A percentile compares a stretch with the other conserved stretches of the same genome.
These are phyloP conservation scores for Nemania sp. DNA, from an alignment of 2,329 filamentous ascomycete genomes.

Conservation along the genomic window DNA sequence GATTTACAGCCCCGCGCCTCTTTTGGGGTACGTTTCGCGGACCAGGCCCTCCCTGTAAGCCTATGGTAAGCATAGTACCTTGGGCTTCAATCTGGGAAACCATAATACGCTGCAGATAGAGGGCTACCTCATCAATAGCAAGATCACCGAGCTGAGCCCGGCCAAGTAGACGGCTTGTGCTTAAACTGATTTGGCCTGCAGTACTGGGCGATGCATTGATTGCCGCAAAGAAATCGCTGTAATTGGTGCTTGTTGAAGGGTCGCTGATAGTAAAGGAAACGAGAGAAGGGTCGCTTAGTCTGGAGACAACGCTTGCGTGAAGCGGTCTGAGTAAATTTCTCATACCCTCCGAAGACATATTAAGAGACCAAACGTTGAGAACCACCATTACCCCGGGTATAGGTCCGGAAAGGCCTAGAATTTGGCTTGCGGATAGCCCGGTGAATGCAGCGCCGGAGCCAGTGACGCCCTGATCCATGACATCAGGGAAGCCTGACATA, in stretches of 20 bases:
- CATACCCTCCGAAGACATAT: neutral
- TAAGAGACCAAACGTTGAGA: constrained; percentile 1
- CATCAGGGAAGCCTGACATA: constrained; percentile 6
- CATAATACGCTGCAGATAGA: constrained; percentile 7
- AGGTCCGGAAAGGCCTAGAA: neutral
- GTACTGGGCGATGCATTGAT: constrained; percentile 5
- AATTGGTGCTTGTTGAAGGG: neutral
- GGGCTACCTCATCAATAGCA: neutral
- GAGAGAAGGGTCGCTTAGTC: neutral
- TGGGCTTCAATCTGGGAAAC: neutral
- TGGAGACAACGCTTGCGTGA: neutral
- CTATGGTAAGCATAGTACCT: neutral
- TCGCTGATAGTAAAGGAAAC: neutral
- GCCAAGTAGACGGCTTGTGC: neutral
- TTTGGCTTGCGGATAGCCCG: neutral
- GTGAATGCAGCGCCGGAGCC: neutral
- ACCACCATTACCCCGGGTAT: neutral
- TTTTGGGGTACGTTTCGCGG: neutral
- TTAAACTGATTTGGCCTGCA: neutral
- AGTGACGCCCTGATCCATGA: constrained; percentile 6
- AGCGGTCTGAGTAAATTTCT: neutral
- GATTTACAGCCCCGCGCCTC: constrained; percentile 2
- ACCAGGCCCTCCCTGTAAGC: constrained; percentile 4
- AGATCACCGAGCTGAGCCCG: neutral
- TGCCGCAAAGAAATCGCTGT: neutral